phyloP scores from a whole-genome alignment of 768 basidiomycete genomes.

The Serendipita vermifera region DNA sequence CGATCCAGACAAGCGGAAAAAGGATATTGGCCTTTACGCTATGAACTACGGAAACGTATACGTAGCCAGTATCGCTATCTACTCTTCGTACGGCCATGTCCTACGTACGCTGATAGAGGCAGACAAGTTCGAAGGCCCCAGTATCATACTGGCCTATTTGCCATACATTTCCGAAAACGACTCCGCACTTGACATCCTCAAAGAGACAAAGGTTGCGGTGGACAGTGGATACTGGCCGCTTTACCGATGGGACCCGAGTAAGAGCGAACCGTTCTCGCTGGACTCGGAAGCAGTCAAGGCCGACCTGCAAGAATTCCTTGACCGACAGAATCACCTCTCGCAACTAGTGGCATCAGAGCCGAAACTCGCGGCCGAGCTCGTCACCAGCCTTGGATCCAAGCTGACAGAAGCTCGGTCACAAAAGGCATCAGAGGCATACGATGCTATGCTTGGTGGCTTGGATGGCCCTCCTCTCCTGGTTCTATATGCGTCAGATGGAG shows the following conservation, averaged over 20 bases:
- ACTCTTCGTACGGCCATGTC: conserved; percentile 90
- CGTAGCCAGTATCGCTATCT: conserved; percentile 89
- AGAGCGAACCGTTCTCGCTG: conserved; percentile 78
- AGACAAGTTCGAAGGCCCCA: conserved; percentile 78
- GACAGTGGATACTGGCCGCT: conserved; percentile 96
- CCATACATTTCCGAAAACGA: conserved; percentile 71
- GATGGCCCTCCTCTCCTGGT: conserved; percentile 82
- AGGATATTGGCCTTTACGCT: conserved; percentile 93
- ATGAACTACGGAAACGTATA: conserved; percentile 98
- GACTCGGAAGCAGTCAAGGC: conserved; percentile 92
- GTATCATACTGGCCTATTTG: conserved; percentile 85
- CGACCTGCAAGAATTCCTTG: conserved; percentile 85
- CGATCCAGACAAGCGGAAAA: conserved; percentile 71
- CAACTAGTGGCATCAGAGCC: conserved; percentile 78
- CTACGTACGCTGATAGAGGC: conserved; percentile 86
- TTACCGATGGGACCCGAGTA: conserved; percentile 92
- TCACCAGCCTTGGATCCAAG: conserved; percentile 70
- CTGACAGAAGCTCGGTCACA: conserved; percentile 72
- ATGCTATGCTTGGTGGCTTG: conserved; percentile 65
- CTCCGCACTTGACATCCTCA: conserved; percentile 77
- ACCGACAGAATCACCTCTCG: conserved; percentile 91
- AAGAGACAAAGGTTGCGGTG: conserved; percentile 94
- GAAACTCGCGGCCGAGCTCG: conserved; percentile 66
- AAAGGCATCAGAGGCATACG: conserved; percentile 72
- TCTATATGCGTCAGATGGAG: conserved; percentile 92